A percentile compares a stretch with the other conserved stretches of the same genome.
These are phyloP conservation scores for Neospermospora avenae DNA, from an alignment of 2,329 filamentous ascomycete species.

Conservation along the genomic window DNA sequence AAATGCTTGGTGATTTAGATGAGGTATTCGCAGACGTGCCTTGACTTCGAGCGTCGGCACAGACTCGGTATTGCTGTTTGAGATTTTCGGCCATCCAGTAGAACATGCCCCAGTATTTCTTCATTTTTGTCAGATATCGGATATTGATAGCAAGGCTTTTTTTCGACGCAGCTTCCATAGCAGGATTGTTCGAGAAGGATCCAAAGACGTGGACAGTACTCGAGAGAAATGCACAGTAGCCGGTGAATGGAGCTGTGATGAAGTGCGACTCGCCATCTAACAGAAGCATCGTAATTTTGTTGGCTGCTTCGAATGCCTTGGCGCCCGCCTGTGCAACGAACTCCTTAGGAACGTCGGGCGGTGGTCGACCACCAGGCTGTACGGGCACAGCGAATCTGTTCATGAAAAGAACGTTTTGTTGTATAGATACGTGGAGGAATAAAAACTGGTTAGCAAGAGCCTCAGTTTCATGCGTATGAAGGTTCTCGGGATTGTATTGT, in stretches of 20 bases:
- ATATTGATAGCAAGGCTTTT: constrained; percentile 84
- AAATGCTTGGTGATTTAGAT: constrained; percentile 56
- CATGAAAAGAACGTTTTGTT: constrained; percentile 87
- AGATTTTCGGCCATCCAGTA: constrained; percentile 94
- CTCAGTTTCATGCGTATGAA: constrained; percentile 79
- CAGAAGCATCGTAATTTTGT: constrained; percentile 79
- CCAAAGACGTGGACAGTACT: constrained; percentile 93
- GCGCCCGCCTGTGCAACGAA: constrained; percentile 75
- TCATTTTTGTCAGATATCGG: constrained; percentile 89
- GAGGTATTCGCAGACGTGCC: constrained; percentile 50
- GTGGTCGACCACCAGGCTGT: constrained; percentile 59
- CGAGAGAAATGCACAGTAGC: constrained; percentile 90
- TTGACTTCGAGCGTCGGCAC: constrained; percentile 74
- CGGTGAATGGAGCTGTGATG: constrained; percentile 86
- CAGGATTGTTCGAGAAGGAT: constrained; percentile 79
- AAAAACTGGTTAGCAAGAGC: constrained; percentile 87
- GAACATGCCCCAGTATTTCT: constrained; percentile 98
- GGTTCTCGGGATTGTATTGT: constrained; percentile 75
- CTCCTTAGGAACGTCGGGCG: constrained; percentile 62
- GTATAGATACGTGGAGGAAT: constrained; percentile 84
- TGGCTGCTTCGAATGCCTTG: constrained; percentile 78
- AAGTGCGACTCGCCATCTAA: constrained; percentile 76
- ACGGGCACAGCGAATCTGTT: constrained; percentile 74
- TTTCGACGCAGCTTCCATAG: constrained; percentile 74
- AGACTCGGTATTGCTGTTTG: constrained; percentile 81